Conservation (phyloP, 176 grass and related monocot genomes). For the Lolium rigidum region DNA sequence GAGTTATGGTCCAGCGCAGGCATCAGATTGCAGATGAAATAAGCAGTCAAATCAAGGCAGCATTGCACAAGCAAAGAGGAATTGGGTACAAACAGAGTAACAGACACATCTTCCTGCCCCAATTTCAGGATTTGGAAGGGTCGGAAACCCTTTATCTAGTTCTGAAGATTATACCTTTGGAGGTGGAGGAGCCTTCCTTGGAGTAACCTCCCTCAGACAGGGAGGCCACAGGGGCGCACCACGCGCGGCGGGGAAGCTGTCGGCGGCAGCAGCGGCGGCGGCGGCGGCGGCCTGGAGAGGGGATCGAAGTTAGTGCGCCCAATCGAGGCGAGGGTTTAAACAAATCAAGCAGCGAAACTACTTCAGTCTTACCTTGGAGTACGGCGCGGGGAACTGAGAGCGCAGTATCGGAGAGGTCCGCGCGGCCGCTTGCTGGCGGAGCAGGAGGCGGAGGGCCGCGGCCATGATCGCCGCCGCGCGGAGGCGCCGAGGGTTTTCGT, state of each 20-base stretch:
- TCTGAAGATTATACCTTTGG: slow-evolving; percentile 1
- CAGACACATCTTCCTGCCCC: neutral
- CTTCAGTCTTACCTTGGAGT: slow-evolving; percentile 12
- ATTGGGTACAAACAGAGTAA: neutral
- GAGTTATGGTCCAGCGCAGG: neutral
- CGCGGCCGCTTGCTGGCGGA: neutral
- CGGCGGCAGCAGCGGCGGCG: neutral
- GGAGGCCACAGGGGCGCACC: neutral
- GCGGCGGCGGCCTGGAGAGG: slow-evolving; percentile 7
- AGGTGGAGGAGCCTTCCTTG: slow-evolving; percentile 10
- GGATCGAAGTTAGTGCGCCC: neutral
- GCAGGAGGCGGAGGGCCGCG: slow-evolving; percentile 2
- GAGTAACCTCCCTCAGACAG: slow-evolving; percentile 15
- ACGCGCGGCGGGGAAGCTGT: neutral
- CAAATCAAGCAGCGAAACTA: slow-evolving; percentile 6
- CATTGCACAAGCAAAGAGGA: neutral
- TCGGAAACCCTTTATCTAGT: neutral
- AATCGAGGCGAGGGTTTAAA: slow-evolving; percentile 6
- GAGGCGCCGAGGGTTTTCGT: neutral
- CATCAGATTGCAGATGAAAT: neutral
- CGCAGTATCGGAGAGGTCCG: neutral
- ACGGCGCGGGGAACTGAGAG: neutral
- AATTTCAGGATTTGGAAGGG: slow-evolving; percentile 11
- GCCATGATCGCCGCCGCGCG: slow-evolving; percentile 8
- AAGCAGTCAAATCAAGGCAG: neutral